A percentile compares a stretch with the other conserved stretches of the same genome.
phyloP scores from a whole-genome alignment of 2,329 filamentous ascomycete species.

The Oidium heveae region DNA sequence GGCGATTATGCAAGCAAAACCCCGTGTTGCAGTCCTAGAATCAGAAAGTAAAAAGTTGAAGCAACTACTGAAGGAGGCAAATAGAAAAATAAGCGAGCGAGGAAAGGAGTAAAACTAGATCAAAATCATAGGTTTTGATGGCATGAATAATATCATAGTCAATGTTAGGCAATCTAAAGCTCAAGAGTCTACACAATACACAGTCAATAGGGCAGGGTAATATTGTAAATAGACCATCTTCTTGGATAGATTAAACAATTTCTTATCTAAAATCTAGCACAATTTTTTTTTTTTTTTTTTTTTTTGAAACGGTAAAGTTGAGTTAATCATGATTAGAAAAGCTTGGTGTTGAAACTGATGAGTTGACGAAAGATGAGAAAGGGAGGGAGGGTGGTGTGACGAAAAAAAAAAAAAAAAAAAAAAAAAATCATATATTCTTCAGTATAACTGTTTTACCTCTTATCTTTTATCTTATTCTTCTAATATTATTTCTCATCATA shows the following conservation, averaged over 20 bases:
- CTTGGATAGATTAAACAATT: not conserved
- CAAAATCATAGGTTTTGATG: too few species aligned
- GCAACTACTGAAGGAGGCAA: not conserved
- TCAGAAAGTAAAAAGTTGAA: not conserved
- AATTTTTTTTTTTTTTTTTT: not conserved
- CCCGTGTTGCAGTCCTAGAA: too few species aligned
- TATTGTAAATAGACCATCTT: not conserved
- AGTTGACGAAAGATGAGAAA: not conserved
- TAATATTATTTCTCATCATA: too few species aligned
- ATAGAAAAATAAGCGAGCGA: not conserved
- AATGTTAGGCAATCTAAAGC: not conserved
- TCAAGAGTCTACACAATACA: not conserved
- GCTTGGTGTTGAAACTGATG: not conserved
- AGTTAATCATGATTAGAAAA: not conserved
- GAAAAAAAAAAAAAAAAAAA: too few species aligned
- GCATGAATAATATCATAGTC: not conserved
- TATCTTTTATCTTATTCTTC: too few species aligned
- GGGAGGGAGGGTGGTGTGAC: too few species aligned
- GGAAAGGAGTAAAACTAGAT: not conserved
- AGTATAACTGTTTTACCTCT: too few species aligned
- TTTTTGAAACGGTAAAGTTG: too few species aligned
- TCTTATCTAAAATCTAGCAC: not conserved
- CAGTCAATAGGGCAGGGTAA: not conserved
- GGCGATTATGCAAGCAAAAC: too few species aligned
- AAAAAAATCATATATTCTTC: too few species aligned